Evolutionary conservation across 305 asterid genomes (phyloP).

Genomic region (Petunia hybrid): DNA sequence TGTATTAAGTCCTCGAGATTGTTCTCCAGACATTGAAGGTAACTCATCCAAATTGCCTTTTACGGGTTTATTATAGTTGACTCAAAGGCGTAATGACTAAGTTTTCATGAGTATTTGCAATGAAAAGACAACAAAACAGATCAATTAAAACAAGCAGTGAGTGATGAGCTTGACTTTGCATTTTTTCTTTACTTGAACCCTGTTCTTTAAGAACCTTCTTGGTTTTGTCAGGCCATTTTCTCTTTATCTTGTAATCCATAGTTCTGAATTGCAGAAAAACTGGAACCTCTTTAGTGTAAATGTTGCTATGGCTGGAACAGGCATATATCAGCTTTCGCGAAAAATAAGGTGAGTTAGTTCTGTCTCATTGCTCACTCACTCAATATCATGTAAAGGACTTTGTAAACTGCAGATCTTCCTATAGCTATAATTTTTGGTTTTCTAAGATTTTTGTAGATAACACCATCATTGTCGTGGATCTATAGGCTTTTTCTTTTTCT

Average conservation of each 20-base stretch:
- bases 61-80: background rate
- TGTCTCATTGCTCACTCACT: background rate
- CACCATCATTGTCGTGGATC: background rate
- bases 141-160: background rate
- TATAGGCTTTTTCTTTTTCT: background rate
- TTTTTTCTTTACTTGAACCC: background rate
- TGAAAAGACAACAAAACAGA: background rate
- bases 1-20: background rate
- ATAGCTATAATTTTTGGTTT: background rate
- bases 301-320: constrained; percentile 84
- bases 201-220: background rate
- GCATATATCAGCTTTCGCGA: constrained; percentile 75
- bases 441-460: background rate
- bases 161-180: background rate
- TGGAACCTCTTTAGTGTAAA: constrained; percentile 86
- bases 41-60: background rate
- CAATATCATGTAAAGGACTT: background rate
- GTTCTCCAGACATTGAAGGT: background rate
- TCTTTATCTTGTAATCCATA: constrained; percentile 23
- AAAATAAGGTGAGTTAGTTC: constrained; percentile 58
- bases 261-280: constrained; percentile 64
- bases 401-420: background rate
- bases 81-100: background rate
- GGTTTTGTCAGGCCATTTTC: background rate
- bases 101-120: background rate